Evolutionary conservation across 78 protist species (phyloP).

Genomic region (Protostelium mycophagum): DNA sequence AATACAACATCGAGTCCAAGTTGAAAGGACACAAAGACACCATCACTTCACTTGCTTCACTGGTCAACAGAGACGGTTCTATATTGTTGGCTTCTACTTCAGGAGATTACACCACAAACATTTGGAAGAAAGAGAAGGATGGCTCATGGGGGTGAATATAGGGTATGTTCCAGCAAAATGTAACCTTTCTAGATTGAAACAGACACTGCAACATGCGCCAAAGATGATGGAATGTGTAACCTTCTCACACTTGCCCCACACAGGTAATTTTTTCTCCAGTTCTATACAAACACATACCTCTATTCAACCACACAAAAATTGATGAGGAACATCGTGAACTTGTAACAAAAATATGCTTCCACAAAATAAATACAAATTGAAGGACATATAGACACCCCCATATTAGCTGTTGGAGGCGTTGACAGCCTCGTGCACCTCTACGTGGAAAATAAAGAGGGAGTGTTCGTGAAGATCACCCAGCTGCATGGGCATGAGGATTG

Average conservation of each 20-base stretch:
- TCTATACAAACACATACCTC: no score
- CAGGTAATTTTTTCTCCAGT: background rate
- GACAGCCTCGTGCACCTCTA: conserved; percentile 46
- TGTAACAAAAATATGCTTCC: no score
- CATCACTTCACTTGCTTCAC: conserved; percentile 24
- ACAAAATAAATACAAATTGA: no score
- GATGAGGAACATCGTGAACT: no score
- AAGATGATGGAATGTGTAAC: conserved; percentile 42
- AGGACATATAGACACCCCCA: conserved; percentile 11
- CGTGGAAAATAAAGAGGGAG: background rate
- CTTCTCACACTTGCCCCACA: conserved; percentile 32
- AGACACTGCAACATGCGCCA: conserved; percentile 41
- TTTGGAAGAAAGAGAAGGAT: conserved; percentile 33
- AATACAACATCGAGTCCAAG: background rate
- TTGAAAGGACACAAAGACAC: conserved; percentile 42
- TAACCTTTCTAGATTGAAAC: conserved; percentile 19
- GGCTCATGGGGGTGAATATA: background rate
- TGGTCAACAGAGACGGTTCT: conserved; percentile 32
- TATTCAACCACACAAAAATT: no score
- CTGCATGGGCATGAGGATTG: conserved; percentile 70
- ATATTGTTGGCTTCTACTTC: conserved; percentile 43
- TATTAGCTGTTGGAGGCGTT: conserved; percentile 45
- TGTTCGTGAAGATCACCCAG: conserved; percentile 25
- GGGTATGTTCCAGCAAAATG: background rate
- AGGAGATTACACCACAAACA: conserved; percentile 30